Conservation (phyloP, 768 basidiomycete species). For the Tephrocybe sp. region DNA sequence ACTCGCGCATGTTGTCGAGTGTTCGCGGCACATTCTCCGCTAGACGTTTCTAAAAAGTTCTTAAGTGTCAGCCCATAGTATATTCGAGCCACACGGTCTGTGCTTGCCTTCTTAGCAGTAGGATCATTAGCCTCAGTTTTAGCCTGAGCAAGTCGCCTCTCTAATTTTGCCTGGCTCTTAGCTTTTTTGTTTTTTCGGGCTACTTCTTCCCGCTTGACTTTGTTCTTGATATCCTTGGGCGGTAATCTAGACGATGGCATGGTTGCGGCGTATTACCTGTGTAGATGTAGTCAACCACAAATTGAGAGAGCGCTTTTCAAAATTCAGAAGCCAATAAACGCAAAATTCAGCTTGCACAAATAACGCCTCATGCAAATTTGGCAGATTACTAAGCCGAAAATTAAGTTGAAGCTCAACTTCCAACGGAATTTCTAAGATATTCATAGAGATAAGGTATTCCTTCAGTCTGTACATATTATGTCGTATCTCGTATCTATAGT, state of each 20-base stretch:
- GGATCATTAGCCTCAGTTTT: conserved; percentile 79
- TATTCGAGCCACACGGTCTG: background rate
- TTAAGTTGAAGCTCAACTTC: no score
- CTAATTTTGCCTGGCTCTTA: conserved; percentile 79
- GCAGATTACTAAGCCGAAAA: no score
- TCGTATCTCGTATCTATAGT: no score
- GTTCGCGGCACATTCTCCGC: conserved; percentile 87
- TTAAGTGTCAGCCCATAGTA: background rate
- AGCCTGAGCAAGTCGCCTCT: conserved; percentile 73
- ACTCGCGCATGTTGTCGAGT: conserved; percentile 90
- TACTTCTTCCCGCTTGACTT: conserved; percentile 82
- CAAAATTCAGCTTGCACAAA: conserved; percentile 10
- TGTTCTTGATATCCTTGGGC: conserved; percentile 79
- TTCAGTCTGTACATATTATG: no score
- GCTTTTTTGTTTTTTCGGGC: conserved; percentile 71
- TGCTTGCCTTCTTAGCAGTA: conserved; percentile 69
- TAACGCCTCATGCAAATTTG: no score
- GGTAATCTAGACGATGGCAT: conserved; percentile 51
- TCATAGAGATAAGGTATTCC: no score
- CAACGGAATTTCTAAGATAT: no score
- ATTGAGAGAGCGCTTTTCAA: no score
- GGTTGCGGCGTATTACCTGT: no score
- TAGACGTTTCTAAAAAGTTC: conserved; percentile 63
- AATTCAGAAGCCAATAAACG: background rate
- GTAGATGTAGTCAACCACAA: no score